phyloP scores from a whole-genome alignment of 2,329 filamentous ascomycete species.

The Paecilomyces sp. region DNA sequence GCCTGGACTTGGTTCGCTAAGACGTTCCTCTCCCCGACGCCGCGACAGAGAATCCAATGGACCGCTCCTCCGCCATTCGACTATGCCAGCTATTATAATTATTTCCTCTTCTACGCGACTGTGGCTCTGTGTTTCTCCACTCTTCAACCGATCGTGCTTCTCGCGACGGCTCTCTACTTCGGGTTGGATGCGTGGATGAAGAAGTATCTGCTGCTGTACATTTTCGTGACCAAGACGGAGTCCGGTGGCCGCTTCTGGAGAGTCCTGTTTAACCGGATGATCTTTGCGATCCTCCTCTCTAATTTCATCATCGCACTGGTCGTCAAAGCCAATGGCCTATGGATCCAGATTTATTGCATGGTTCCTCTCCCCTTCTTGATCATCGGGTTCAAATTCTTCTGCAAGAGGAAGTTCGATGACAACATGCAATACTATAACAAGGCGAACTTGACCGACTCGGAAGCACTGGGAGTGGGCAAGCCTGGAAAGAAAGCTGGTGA shows the following conservation, averaged over 20 bases:
- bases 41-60: slow-evolving; percentile 82
- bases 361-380: slow-evolving; percentile 72
- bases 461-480: slow-evolving; percentile 32
- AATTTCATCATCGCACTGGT: slow-evolving; percentile 73
- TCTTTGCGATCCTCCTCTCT: slow-evolving; percentile 72
- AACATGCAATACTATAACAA: slow-evolving; percentile 76
- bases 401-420: slow-evolving; percentile 65
- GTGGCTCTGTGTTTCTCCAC: slow-evolving; percentile 78
- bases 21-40: slow-evolving; percentile 80
- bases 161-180: slow-evolving; percentile 86
- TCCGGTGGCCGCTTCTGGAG: slow-evolving; percentile 92
- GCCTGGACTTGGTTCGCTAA: slow-evolving; percentile 78
- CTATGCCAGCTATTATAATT: slow-evolving; percentile 96
- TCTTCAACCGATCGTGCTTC: slow-evolving; percentile 79
- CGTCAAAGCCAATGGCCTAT: slow-evolving; percentile 62
- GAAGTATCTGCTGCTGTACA: slow-evolving; percentile 90
- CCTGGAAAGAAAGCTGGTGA: slow-evolving; percentile 42
- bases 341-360: slow-evolving; percentile 59
- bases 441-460: slow-evolving; percentile 48
- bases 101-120: slow-evolving; percentile 90
- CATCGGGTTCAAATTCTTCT: slow-evolving; percentile 80
- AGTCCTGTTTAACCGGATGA: slow-evolving; percentile 81
- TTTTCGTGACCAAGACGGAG: slow-evolving; percentile 94
- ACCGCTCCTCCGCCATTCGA: slow-evolving; percentile 90
- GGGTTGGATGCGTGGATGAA: slow-evolving; percentile 79